A percentile compares a stretch with the other conserved stretches of the same genome.
Conservation (phyloP, 2,329 filamentous ascomycete genomes). For the Thermochaetoides dissita region DNA sequence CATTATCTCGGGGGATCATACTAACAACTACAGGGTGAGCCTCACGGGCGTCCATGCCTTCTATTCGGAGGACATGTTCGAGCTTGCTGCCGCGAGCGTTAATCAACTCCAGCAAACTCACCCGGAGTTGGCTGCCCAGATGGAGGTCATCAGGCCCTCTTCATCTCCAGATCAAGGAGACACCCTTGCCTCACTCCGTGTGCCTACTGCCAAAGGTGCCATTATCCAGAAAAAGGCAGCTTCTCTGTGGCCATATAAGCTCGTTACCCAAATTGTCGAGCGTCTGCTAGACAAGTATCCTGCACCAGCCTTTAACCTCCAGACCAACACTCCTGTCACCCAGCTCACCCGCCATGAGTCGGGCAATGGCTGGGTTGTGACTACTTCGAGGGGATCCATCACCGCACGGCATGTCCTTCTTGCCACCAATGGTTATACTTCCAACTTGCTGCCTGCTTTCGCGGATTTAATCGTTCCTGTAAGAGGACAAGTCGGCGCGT, state of each 20-base stretch:
- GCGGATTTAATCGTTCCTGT: slow-evolving; percentile 62
- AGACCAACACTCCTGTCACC: slow-evolving; percentile 57
- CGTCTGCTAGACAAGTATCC: slow-evolving; percentile 30
- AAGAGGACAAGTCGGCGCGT: slow-evolving; percentile 56
- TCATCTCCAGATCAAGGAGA: slow-evolving; percentile 12
- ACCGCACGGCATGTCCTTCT: slow-evolving; percentile 52
- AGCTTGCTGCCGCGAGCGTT: slow-evolving; percentile 36
- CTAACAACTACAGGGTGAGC: slow-evolving; percentile 50
- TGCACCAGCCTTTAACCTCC: slow-evolving; percentile 48
- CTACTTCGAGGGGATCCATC: slow-evolving; percentile 57
- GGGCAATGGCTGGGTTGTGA: slow-evolving; percentile 39
- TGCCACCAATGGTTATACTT: slow-evolving; percentile 75
- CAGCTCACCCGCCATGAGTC: slow-evolving; percentile 20
- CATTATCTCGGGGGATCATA: slow-evolving; percentile 27
- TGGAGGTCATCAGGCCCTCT: slow-evolving; percentile 24
- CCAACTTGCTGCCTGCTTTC: slow-evolving; percentile 56
- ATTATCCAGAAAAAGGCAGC: slow-evolving; percentile 52
- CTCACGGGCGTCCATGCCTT: slow-evolving; percentile 41
- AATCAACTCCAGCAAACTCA: slow-evolving; percentile 32
- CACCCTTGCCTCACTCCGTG: slow-evolving; percentile 36
- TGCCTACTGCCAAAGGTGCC: slow-evolving; percentile 46
- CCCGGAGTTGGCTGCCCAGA: slow-evolving; percentile 42
- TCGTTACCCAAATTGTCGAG: slow-evolving; percentile 59
- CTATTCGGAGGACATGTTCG: slow-evolving; percentile 41
- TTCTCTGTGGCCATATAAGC: slow-evolving; percentile 71